These are phyloP conservation scores for Ceratocystis alfenasii DNA, from an alignment of 2,329 filamentous ascomycete genomes.

Conservation along the genomic window DNA sequence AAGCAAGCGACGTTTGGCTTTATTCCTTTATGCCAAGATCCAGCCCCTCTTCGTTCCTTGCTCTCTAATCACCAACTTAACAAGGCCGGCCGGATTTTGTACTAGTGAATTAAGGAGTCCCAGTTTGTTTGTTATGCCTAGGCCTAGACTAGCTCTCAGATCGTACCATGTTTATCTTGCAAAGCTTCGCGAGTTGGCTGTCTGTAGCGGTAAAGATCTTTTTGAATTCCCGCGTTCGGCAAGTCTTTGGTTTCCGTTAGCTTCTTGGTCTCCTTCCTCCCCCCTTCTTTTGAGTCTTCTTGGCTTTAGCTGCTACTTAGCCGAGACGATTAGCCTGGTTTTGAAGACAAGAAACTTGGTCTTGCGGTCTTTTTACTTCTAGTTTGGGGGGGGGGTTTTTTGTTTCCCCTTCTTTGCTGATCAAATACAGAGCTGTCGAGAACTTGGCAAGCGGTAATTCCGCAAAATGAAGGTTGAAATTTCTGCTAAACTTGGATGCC, in stretches of 20 bases:
- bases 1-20: neutral
- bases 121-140: too few relatives aligned
- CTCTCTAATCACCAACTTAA: neutral
- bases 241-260: slow-evolving; percentile 3
- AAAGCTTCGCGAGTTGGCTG: too few relatives aligned
- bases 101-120: too few relatives aligned
- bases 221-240: neutral
- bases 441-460: neutral
- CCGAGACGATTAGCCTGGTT: neutral
- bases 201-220: too few relatives aligned
- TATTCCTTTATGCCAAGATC: neutral
- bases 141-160: too few relatives aligned
- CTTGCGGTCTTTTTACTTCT: neutral
- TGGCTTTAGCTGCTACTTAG: neutral
- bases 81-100: neutral
- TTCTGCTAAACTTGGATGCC: slow-evolving; percentile 2
- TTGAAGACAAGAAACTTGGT: neutral
- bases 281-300: neutral
- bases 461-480: neutral
- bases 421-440: neutral
- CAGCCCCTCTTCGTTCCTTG: neutral
- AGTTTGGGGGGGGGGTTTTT: neutral
- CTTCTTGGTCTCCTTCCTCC: neutral
- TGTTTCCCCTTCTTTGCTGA: neutral
- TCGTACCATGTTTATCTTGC: too few relatives aligned